Conservation (phyloP, 192 early-diverging fungal genomes). For the Backusella morwellensis region DNA sequence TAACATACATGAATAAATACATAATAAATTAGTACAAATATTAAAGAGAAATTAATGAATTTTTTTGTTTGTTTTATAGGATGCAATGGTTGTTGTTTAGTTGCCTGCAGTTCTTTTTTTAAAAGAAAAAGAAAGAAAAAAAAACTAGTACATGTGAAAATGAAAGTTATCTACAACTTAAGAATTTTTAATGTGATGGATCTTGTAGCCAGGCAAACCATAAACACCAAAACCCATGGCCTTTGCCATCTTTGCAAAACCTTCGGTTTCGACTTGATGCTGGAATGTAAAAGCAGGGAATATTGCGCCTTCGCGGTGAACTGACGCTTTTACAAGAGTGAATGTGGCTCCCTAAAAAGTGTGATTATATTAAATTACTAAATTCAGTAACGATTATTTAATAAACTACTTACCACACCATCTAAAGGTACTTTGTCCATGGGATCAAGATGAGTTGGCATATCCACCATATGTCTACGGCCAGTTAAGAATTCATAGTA, state of each 20-base stretch:
- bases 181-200: slow-evolving; percentile 44
- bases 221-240: slow-evolving; percentile 54
- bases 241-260: slow-evolving; percentile 61
- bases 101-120: neutral
- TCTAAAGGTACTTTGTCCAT: slow-evolving; percentile 48
- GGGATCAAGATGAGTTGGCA: slow-evolving; percentile 25
- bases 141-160: slow-evolving; percentile 2
- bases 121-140: neutral
- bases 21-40: neutral
- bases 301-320: slow-evolving; percentile 55
- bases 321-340: slow-evolving; percentile 52
- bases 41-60: neutral
- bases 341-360: slow-evolving; percentile 47
- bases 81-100: neutral
- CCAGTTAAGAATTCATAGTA: slow-evolving; percentile 33
- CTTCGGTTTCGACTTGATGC: slow-evolving; percentile 61
- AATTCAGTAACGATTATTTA: neutral
- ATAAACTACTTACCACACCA: slow-evolving; percentile 40
- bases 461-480: slow-evolving; percentile 30
- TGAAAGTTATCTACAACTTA: slow-evolving; percentile 1
- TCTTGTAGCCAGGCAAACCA: slow-evolving; percentile 52
- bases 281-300: slow-evolving; percentile 56
- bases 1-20: neutral
- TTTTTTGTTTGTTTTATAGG: neutral
- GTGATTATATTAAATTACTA: neutral